Conservation (phyloP, 164 flowering plant genomes). For the Amborella trichopoda region DNA sequence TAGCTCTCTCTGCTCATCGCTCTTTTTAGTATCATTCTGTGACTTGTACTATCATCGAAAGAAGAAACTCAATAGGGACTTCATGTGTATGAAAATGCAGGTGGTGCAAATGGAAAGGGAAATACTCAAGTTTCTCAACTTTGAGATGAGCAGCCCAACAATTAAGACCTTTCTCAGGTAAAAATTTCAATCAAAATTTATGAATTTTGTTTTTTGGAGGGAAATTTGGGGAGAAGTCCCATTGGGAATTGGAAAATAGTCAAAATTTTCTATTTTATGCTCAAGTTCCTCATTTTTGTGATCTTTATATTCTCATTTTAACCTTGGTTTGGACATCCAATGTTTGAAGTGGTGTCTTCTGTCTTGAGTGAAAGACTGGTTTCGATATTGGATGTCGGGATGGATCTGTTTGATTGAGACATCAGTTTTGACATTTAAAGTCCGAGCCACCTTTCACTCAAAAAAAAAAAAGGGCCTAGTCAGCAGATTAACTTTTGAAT, state of each 20-base stretch:
- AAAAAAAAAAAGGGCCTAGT: too few species aligned
- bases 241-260: too few species aligned
- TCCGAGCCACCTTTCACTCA: too few species aligned
- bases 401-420: too few species aligned
- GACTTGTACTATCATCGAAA: background rate
- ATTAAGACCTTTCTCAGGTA: constrained; percentile 51
- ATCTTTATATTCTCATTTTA: background rate
- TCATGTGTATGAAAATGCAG: constrained; percentile 15
- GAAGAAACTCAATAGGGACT: background rate
- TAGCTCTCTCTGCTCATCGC: background rate
- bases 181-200: background rate
- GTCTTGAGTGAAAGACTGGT: background rate
- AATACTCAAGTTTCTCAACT: constrained; percentile 39
- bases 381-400: too few species aligned
- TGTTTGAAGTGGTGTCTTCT: background rate
- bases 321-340: background rate
- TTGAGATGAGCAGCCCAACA: constrained; percentile 62
- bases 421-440: too few species aligned
- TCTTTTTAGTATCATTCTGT: background rate
- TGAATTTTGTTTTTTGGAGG: background rate
- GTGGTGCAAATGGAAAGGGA: constrained; percentile 56
- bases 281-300: background rate
- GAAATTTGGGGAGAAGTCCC: too few species aligned
- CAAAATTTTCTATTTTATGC: background rate
- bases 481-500: too few species aligned